phyloP scores from a whole-genome alignment of 2,329 filamentous ascomycete species.

The Curvularia lunata region DNA sequence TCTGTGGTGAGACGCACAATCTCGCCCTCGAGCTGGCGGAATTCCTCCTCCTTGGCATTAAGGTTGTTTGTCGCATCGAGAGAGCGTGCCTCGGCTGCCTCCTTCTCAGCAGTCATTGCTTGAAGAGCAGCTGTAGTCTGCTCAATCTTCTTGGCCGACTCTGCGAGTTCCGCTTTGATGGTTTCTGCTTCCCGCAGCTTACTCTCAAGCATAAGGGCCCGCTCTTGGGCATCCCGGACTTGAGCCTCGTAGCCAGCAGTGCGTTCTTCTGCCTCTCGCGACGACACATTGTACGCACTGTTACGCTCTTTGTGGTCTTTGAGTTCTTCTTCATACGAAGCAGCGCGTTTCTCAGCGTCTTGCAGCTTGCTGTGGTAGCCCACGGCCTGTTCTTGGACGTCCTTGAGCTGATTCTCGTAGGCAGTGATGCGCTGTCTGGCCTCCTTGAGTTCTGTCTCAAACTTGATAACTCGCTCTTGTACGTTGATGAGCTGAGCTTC shows the following conservation, averaged over 20 bases:
- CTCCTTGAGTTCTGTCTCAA: slow-evolving; percentile 39
- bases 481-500: slow-evolving; percentile 43
- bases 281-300: slow-evolving; percentile 28
- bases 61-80: slow-evolving; percentile 37
- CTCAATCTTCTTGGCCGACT: slow-evolving; percentile 43
- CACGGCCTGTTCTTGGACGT: slow-evolving; percentile 40
- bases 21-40: slow-evolving; percentile 62
- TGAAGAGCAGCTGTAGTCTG: slow-evolving; percentile 35
- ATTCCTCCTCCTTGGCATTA: slow-evolving; percentile 45
- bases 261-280: slow-evolving; percentile 32
- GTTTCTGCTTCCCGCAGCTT: slow-evolving; percentile 44
- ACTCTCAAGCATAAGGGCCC: slow-evolving; percentile 41
- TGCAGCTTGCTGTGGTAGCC: slow-evolving; percentile 41
- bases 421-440: slow-evolving; percentile 37
- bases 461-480: slow-evolving; percentile 41
- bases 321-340: slow-evolving; percentile 38
- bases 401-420: slow-evolving; percentile 44
- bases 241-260: slow-evolving; percentile 41
- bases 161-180: slow-evolving; percentile 46
- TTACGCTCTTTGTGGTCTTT: slow-evolving; percentile 40
- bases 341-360: slow-evolving; percentile 35
- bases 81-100: slow-evolving; percentile 41
- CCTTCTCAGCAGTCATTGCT: slow-evolving; percentile 37
- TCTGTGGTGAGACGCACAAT: slow-evolving; percentile 73
- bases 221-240: slow-evolving; percentile 41